phyloP scores from a whole-genome alignment of 495 filamentous ascomycete species.

The Cenococcum geophilum region DNA sequence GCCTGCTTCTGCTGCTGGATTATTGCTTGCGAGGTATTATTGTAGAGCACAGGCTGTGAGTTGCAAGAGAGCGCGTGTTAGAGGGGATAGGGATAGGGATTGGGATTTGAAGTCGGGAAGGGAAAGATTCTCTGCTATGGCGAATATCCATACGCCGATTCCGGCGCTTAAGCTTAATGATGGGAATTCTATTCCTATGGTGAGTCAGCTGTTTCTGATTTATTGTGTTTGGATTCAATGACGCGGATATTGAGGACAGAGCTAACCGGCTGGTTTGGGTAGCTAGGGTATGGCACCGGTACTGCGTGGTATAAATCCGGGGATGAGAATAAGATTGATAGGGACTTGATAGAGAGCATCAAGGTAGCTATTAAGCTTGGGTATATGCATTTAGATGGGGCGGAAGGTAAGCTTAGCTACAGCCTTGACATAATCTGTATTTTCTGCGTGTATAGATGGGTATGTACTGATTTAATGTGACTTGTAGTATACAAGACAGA shows the following conservation, averaged over 20 bases:
- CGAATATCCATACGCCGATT: slow-evolving; percentile 42
- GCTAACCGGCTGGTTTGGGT: background rate
- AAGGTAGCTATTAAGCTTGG: slow-evolving; percentile 64
- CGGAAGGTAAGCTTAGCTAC: slow-evolving; percentile 48
- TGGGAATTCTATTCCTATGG: slow-evolving; percentile 66
- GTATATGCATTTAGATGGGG: slow-evolving; percentile 72
- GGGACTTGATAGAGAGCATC: slow-evolving; percentile 52
- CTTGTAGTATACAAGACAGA: slow-evolving; percentile 72
- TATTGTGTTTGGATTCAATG: background rate
- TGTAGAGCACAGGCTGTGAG: too few relatives aligned
- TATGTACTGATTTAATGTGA: background rate
- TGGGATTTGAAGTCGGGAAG: background rate
- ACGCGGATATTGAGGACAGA: background rate
- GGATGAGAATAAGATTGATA: slow-evolving; percentile 42
- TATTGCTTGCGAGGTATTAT: too few relatives aligned
- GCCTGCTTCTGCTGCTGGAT: too few relatives aligned
- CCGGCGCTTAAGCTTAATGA: slow-evolving; percentile 60
- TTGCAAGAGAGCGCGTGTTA: background rate
- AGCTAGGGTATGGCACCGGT: slow-evolving; percentile 70
- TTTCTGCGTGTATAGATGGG: background rate
- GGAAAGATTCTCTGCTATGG: slow-evolving; percentile 29
- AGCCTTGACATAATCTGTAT: background rate
- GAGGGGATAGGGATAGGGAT: background rate
- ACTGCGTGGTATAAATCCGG: slow-evolving; percentile 55
- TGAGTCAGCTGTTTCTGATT: slow-evolving; percentile 36